Conservation (phyloP, 1,139 yeast species). For the Saccharomyces hybrid region DNA sequence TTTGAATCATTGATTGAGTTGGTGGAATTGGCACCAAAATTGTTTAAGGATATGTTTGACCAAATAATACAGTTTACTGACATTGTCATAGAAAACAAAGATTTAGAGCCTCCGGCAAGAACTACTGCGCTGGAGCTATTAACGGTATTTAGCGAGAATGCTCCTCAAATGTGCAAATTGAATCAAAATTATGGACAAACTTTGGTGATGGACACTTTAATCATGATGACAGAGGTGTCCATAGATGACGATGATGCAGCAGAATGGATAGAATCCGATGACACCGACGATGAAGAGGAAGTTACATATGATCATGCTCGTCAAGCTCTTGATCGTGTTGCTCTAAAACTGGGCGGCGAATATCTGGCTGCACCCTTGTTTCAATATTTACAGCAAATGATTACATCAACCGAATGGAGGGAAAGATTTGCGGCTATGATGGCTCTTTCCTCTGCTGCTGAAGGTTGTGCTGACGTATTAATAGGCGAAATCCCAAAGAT, state of each 20-base stretch:
- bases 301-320: conserved; percentile 87
- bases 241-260: conserved; percentile 72
- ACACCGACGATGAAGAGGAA: conserved; percentile 78
- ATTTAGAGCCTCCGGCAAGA: conserved; percentile 71
- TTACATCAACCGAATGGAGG: conserved; percentile 73
- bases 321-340: conserved; percentile 84
- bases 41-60: conserved; percentile 85
- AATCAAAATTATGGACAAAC: conserved; percentile 66
- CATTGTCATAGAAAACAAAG: conserved; percentile 74
- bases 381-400: conserved; percentile 78
- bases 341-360: conserved; percentile 77
- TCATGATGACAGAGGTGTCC: conserved; percentile 91
- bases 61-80: conserved; percentile 79
- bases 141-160: conserved; percentile 84
- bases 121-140: conserved; percentile 81
- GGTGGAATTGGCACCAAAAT: conserved; percentile 89
- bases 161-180: conserved; percentile 90
- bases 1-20: conserved; percentile 83
- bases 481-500: conserved; percentile 75
- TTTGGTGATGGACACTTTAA: conserved; percentile 66
- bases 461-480: conserved; percentile 89
- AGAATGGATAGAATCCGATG: conserved; percentile 83
- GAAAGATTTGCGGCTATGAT: conserved; percentile 94
- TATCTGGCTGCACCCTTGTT: conserved; percentile 79
- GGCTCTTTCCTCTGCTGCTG: conserved; percentile 96